These are phyloP conservation scores for Paramecium octaurelia DNA, from an alignment of 73 alveolate species.

Conservation along the genomic window DNA sequence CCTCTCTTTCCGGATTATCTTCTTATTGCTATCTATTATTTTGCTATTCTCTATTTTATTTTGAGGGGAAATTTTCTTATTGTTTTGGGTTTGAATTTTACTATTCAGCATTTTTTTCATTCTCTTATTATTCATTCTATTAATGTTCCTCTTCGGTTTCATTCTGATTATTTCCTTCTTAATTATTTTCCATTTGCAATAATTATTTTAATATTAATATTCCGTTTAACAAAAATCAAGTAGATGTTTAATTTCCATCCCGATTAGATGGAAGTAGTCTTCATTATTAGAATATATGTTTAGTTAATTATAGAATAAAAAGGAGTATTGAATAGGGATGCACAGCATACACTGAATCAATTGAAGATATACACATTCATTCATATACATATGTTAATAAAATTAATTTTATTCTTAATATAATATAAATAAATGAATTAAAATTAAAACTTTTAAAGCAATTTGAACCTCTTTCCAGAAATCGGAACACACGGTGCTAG, in stretches of 20 bases:
- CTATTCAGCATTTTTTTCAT: neutral
- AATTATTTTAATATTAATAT: neutral
- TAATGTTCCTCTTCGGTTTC: neutral
- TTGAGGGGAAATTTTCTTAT: neutral
- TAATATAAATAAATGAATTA: neutral
- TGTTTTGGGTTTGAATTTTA: neutral
- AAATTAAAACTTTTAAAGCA: neutral
- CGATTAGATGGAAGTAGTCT: neutral
- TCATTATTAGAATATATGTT: neutral
- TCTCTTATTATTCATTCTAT: neutral
- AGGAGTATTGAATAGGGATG: neutral
- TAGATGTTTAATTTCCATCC: neutral
- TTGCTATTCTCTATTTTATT: neutral
- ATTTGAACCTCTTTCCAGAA: neutral
- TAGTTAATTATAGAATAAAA: neutral
- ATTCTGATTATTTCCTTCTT: neutral
- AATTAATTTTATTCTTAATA: neutral
- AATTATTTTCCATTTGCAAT: neutral
- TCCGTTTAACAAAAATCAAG: neutral
- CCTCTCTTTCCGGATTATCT: neutral
- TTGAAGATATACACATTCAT: neutral
- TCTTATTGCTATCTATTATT: neutral
- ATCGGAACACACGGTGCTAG: conserved; percentile 16
- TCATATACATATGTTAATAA: neutral
- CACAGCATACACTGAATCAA: neutral